Base-by-base conservation (phyloP, 1,284 basidiomycete species). In the Tremellales sp. region DNA sequence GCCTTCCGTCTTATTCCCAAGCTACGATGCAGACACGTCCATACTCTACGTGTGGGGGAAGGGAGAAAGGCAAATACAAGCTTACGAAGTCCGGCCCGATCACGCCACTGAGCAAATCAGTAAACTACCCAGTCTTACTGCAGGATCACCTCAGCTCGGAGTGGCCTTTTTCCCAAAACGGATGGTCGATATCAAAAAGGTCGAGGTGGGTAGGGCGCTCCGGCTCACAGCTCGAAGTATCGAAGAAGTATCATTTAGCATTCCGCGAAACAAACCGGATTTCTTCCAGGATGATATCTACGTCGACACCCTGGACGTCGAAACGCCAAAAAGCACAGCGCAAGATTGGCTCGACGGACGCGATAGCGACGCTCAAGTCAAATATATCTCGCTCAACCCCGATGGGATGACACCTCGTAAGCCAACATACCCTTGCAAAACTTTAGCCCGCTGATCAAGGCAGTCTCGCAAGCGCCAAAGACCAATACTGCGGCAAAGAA, bases 281-380 rank as follows among this genome's bases (percentile, higher is more conserved):
- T 76, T 71, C 65, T 78, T 78, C 68, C 78, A 79, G 58, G 73
- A 79, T 58, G 78, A 79, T 56, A 74, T 79, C 26, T 79, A 70
- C 42, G 53, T 70, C 0, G 64, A 67, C 1, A 78, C 76, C 3
- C 42, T 61, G 2, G 67, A 75, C 37, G 53, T 64, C 0, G 60
- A 62, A 24, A 47, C 13, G 2, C 60, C 72, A 0, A 35, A 59
- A 0, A 40, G 58, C 3, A 51, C 57, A 0, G 61, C 68, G 0
- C 41, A 48, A 5, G 61, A 64, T 7, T 78, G 75, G 73, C 46
- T 73, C 5, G 48, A 25, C 0, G 76, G 75, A 6, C n/a, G n/a
- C n/a, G 46, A 62, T 6, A 43, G 56, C 41, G 50, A 59, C 26
- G 45, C 17, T 2, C 44, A 46, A 5, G 50, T 46, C 10, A 29